Conservation (phyloP, 768 basidiomycete species). For the Russula foetens region DNA sequence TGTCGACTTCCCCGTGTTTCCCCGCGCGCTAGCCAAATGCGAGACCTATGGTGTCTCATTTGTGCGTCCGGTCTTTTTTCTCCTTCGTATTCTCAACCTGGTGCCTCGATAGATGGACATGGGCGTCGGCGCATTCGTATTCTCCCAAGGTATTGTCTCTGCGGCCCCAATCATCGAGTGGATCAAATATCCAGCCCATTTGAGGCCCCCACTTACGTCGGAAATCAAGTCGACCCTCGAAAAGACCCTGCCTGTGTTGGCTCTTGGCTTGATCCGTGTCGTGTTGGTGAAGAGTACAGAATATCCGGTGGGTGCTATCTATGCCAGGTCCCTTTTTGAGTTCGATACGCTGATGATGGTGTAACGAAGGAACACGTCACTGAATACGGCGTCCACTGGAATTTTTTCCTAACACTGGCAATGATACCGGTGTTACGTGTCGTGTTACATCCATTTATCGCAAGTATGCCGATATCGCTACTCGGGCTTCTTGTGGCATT, state of each 20-base stretch:
- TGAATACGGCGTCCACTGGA: slow-evolving; percentile 97
- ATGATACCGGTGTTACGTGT: slow-evolving; percentile 68
- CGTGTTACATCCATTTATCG: slow-evolving; percentile 58
- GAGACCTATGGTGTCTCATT: slow-evolving; percentile 94
- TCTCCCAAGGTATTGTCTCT: slow-evolving; percentile 91
- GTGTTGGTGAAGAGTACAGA: slow-evolving; percentile 85
- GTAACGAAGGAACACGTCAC: slow-evolving; percentile 79
- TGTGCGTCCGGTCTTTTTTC: slow-evolving; percentile 37
- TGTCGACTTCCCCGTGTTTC: slow-evolving; percentile 93
- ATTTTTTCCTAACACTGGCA: slow-evolving; percentile 93
- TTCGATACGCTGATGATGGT: not conserved
- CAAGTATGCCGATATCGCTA: slow-evolving; percentile 46
- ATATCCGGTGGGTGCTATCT: slow-evolving; percentile 69
- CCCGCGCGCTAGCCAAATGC: slow-evolving; percentile 81
- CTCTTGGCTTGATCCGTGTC: slow-evolving; percentile 70
- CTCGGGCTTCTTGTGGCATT: slow-evolving; percentile 55
- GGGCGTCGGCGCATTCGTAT: slow-evolving; percentile 96
- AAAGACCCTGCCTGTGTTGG: slow-evolving; percentile 59
- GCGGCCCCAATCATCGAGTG: slow-evolving; percentile 72
- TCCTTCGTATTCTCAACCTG: not conserved
- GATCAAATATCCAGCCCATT: slow-evolving; percentile 50
- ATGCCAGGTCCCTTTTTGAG: not conserved
- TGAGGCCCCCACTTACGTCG: slow-evolving; percentile 39
- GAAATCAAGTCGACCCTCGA: slow-evolving; percentile 45
- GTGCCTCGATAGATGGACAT: slow-evolving; percentile 78